Base-by-base conservation (phyloP, 306 rosid species). In the Leucaena leucocephala region DNA sequence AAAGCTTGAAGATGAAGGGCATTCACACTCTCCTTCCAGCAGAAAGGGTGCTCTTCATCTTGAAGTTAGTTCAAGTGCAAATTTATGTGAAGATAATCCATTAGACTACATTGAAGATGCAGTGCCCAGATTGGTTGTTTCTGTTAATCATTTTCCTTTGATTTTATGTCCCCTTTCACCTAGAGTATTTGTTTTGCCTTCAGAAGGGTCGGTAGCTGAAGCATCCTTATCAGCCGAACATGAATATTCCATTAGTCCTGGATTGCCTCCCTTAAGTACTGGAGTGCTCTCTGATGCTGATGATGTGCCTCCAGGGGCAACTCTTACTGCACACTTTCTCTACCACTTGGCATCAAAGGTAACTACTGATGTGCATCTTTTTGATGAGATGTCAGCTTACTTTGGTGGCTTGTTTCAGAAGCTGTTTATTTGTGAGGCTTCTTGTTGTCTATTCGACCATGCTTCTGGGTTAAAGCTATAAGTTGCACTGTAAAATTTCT, bases 311-410 rank as follows among this genome's bases (percentile, higher is more conserved):
- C 89, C 97, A 10, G 98, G 97, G 72, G 92, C 88, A 77, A 88
- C 90, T 72, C 97, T 94, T 76, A 92, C 97, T 4, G 98, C 97
- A 74, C 91, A 92, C 84, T 89, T 92, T 80, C 92, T 94, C 70
- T 92, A 94, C 88, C 97, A 94, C 84, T 87, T 94, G 78, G 94
- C 97, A 13, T 87, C 91, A 64, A 90, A 94, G 98, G 98, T 94
- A 84, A 85, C 66, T 45, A 78, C 35, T 63, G 35, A 83, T 67
- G 10, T 77, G 57, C 80, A 68, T 54, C 80, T 63, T 70, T 52
- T 80, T 54, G 61, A 78, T 73, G 66, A 77, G 79, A 77, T 70
- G 54, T 50, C 54, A 49, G 34, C 81, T 52, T 76, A n/a, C 45
- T 38, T 78, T 42, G 65, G 44, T 45, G 36, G 57, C 59, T 75